Evolutionary conservation across 2,329 filamentous ascomycete species (phyloP), one percentile per base, ranked within the genome.

Genomic region (Talaromyces albobiverticillius): DNA sequence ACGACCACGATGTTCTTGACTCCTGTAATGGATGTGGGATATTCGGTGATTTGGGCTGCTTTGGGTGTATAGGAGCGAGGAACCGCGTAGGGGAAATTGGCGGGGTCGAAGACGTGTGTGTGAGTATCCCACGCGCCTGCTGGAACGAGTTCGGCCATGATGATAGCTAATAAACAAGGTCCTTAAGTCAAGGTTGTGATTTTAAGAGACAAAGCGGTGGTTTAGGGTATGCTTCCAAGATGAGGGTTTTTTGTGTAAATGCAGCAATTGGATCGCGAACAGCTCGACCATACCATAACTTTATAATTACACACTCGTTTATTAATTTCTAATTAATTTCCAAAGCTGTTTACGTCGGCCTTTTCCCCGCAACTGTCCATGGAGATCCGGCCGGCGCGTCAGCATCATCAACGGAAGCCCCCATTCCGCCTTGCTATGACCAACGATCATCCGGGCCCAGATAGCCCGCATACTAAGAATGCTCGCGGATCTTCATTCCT

Each of bases 21-120:
- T 5, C 58, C 53, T 7, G 59, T 62, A 13, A 51, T 26, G 10
- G 52, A 43, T 25, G 54, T 51, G 7, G 61, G 62, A 32, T 64
- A 64, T 22, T 64, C 61, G 13, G 53, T 41, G 10, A 64, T 46
- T 6, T 51, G 51, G 1, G 62, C 62, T 20, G 58, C 41, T 45
- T 59, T 60, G 4, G 62, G 62, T 3, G 62, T 64, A 51, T 64
- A 63, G 2, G 59, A 62, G 32, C 62, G 56, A 36, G 58, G 56
- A 2, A 41, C 41, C 18, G 45, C 55, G 40, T 62, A 63, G 11
- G 59, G 53, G 20, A 55, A 61, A 5, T 58, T 50, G 18, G 55
- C 59, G 10, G 59, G 58, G 53, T 61, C 59, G 34, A 61, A 61
- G n/a, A 61, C 58, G 29, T 61, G 59, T 38, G 58, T 60, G n/a